Conservation (phyloP, 2,329 filamentous ascomycete genomes). For the Fusarium sp. region DNA sequence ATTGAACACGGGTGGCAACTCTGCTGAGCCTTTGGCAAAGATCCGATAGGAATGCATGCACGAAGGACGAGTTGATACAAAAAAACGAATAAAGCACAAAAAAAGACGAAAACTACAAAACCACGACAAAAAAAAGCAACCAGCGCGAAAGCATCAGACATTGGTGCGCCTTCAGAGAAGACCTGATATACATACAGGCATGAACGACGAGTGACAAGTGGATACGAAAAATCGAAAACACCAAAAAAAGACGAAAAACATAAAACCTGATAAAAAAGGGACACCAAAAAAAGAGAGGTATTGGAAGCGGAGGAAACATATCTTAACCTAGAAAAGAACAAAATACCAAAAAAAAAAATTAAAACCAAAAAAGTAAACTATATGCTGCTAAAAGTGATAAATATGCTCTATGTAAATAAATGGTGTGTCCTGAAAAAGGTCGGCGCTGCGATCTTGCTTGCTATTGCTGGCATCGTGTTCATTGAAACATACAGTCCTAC, state of each 20-base stretch:
- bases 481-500: fast-evolving
- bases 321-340: neutral
- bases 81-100: neutral
- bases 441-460: neutral
- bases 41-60: neutral
- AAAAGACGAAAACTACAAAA: neutral
- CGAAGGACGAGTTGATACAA: neutral
- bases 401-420: neutral
- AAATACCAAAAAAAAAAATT: neutral
- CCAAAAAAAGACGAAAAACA: neutral
- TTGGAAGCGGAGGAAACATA: neutral
- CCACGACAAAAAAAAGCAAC: neutral
- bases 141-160: fast-evolving
- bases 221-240: too few species aligned
- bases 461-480: too few species aligned
- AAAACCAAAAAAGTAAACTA: neutral
- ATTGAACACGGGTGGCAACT: neutral
- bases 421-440: neutral
- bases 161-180: neutral
- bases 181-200: neutral
- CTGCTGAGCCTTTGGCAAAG: neutral
- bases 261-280: neutral
- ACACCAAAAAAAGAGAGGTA: neutral
- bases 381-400: neutral
- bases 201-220: neutral